Evolutionary conservation across 495 filamentous ascomycete species (phyloP).

Genomic region (Penicillium pancosmium): DNA sequence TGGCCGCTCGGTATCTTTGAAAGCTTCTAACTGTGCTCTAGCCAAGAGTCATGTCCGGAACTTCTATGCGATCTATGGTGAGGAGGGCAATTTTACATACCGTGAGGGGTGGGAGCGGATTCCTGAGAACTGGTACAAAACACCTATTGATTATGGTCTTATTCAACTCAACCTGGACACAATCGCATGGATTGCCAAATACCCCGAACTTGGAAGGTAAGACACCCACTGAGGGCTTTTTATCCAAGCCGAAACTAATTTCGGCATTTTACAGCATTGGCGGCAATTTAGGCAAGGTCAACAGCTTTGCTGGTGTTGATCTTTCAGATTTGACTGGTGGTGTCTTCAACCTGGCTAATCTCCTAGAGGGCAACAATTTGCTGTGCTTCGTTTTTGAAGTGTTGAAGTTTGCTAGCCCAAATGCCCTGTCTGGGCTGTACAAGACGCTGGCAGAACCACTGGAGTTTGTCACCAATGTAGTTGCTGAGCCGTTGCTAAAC

Average conservation of each 20-base stretch:
- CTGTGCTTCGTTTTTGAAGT: constrained; percentile 50
- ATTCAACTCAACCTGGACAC: constrained; percentile 44
- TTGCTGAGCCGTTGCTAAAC: constrained; percentile 31
- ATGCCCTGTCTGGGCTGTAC: constrained; percentile 40
- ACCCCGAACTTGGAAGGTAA: constrained; percentile 43
- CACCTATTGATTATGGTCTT: constrained; percentile 41
- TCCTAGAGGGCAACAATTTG: constrained; percentile 50
- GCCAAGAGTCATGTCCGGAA: constrained; percentile 46
- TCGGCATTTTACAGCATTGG: constrained; percentile 39
- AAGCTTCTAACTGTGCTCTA: constrained; percentile 19
- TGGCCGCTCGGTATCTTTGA: not conserved
- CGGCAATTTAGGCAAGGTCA: constrained; percentile 57
- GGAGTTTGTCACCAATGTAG: constrained; percentile 28
- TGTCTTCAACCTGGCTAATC: constrained; percentile 41
- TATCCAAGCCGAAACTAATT: not conserved
- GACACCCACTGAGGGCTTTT: not conserved
- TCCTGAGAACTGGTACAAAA: constrained; percentile 65
- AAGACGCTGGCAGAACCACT: constrained; percentile 37
- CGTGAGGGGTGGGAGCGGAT: constrained; percentile 54
- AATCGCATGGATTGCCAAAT: constrained; percentile 37
- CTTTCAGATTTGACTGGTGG: constrained; percentile 52
- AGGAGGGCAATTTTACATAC: constrained; percentile 42
- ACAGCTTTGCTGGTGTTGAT: constrained; percentile 59
- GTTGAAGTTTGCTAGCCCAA: constrained; percentile 45
- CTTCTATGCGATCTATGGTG: constrained; percentile 49